Evolutionary conservation across 1,284 basidiomycete species (phyloP).

Genomic region (Trichosporon coremiiforme): DNA sequence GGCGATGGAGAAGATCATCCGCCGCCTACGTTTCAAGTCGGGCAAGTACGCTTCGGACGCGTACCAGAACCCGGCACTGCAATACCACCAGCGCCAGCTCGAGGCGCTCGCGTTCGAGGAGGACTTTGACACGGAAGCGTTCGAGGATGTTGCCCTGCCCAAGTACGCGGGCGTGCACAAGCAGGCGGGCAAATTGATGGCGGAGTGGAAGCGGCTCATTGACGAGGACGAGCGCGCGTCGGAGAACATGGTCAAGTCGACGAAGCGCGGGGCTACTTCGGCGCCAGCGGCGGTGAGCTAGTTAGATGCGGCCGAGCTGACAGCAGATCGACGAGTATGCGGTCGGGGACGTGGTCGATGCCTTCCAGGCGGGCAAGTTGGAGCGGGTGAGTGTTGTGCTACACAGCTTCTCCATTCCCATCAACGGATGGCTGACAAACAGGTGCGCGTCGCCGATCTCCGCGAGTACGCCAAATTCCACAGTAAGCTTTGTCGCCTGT

Average conservation of each 20-base stretch:
- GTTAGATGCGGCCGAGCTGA: constrained; percentile 14
- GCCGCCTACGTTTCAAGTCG: constrained; percentile 75
- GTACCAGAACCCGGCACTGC: constrained; percentile 85
- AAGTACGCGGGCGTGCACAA: constrained; percentile 77
- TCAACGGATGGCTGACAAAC: constrained; percentile 19
- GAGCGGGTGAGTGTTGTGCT: constrained; percentile 62
- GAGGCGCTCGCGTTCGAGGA: constrained; percentile 90
- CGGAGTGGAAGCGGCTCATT: constrained; percentile 71
- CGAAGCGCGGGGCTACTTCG: constrained; percentile 35
- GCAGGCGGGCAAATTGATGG: constrained; percentile 74
- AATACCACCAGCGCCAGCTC: constrained; percentile 84
- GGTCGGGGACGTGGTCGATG: constrained; percentile 66
- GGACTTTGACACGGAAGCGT: constrained; percentile 71
- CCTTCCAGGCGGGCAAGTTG: constrained; percentile 64
- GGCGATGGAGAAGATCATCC: constrained; percentile 72
- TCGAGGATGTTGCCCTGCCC: constrained; percentile 78
- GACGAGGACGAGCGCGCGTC: constrained; percentile 65
- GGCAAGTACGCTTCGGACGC: constrained; percentile 81
- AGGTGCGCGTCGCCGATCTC: constrained; percentile 76
- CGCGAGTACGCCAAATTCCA: constrained; percentile 60
- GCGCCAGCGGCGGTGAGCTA: constrained; percentile 18
- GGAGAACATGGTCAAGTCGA: constrained; percentile 39
- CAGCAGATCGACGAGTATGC: constrained; percentile 70
- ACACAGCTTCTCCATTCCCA: neutral
- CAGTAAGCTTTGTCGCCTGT: constrained; percentile 31